These are phyloP conservation scores for Candida sojae DNA, from an alignment of 1,139 yeast species.

Conservation along the genomic window DNA sequence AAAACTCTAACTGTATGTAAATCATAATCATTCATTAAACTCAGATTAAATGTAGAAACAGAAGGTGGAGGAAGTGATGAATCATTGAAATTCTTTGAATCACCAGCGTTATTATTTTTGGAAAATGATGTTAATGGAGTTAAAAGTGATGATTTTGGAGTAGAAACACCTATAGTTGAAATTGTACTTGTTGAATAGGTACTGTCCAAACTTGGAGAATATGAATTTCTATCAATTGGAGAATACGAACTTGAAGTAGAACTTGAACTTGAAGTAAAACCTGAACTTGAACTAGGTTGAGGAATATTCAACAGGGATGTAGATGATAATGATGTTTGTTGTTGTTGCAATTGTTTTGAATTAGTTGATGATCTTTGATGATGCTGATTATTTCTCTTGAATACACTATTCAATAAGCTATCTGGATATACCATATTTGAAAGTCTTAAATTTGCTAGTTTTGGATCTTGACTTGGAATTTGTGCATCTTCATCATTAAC, in stretches of 20 bases:
- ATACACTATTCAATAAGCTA: conserved; percentile 15
- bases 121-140: conserved; percentile 1
- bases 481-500: conserved; percentile 2
- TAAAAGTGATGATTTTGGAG: background rate
- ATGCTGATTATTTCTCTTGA: conserved; percentile 4
- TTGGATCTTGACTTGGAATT: conserved; percentile 22
- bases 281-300: background rate
- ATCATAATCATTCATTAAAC: conserved; percentile 7
- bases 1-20: conserved; percentile 8
- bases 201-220: background rate
- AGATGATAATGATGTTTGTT: background rate
- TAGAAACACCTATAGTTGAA: background rate
- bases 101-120: background rate
- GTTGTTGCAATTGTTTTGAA: too few species aligned
- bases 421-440: conserved; percentile 23
- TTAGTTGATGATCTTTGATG: background rate
- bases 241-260: background rate
- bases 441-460: conserved; percentile 19
- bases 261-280: background rate
- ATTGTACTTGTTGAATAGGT: background rate
- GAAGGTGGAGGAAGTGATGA: conserved; percentile 2
- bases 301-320: background rate
- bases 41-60: background rate
- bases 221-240: conserved; percentile 1
- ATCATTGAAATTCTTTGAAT: background rate